Evolutionary conservation across 768 basidiomycete species (phyloP).

Genomic region (Suillus americanus): DNA sequence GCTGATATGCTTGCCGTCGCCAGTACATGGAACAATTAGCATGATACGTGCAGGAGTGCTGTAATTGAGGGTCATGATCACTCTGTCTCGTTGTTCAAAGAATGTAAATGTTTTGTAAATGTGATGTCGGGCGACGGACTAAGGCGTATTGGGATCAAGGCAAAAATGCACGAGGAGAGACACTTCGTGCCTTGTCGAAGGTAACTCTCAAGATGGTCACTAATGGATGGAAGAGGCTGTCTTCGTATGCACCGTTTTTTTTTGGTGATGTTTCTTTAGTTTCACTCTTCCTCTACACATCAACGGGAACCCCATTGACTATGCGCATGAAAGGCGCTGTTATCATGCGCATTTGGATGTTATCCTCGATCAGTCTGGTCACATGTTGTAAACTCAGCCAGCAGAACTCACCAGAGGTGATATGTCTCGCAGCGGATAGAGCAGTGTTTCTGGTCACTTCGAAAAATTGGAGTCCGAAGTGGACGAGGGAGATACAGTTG

Average conservation of each 20-base stretch:
- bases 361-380: conserved; percentile 86
- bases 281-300: conserved; percentile 42
- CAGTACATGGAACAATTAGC: background rate
- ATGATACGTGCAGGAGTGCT: background rate
- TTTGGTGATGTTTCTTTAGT: background rate
- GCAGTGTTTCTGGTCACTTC: conserved; percentile 39
- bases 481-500: conserved; percentile 8
- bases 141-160: no score
- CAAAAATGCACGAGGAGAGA: no score
- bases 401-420: conserved; percentile 59
- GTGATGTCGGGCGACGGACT: no score
- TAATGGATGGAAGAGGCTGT: conserved; percentile 86
- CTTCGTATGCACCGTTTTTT: conserved; percentile 49
- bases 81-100: background rate
- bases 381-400: conserved; percentile 82
- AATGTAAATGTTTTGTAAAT: background rate
- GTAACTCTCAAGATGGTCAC: no score
- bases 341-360: conserved; percentile 88
- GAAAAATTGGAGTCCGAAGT: conserved; percentile 26
- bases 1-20: background rate
- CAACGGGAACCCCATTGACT: conserved; percentile 65
- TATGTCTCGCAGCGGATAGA: conserved; percentile 56
- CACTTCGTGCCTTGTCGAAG: no score
- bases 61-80: background rate
- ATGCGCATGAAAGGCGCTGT: conserved; percentile 67